Evolutionary conservation across 202 grass and related monocot species (phyloP).

Genomic region (Cymbopogon flexuosus): DNA sequence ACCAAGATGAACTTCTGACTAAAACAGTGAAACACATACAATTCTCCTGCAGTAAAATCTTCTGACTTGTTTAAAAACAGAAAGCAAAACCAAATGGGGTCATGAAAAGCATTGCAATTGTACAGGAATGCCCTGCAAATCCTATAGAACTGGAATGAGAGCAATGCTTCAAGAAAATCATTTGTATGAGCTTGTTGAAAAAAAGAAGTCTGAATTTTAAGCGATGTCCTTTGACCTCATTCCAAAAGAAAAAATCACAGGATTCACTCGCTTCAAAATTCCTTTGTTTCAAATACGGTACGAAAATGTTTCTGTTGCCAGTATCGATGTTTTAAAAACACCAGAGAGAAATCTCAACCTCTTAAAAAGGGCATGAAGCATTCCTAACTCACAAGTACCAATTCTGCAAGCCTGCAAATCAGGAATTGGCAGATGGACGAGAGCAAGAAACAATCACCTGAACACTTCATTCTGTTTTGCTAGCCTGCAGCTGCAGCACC

Average conservation of each 20-base stretch:
- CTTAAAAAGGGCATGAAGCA: not conserved
- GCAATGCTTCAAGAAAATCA: not conserved
- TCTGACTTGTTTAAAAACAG: not conserved
- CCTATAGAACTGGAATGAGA: not conserved
- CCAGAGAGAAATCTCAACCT: not conserved
- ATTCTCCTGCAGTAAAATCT: not conserved
- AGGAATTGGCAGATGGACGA: not conserved
- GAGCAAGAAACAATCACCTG: not conserved
- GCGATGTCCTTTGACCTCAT: not conserved
- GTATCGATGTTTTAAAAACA: not conserved
- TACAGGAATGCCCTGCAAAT: not conserved
- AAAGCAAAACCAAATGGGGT: not conserved
- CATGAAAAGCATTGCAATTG: not conserved
- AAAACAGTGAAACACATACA: not conserved
- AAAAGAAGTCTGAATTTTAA: not conserved
- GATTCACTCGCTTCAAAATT: not conserved
- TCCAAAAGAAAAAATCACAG: not conserved
- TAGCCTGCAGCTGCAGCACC: not conserved
- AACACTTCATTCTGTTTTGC: not conserved
- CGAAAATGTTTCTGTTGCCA: not conserved
- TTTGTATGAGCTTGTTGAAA: not conserved
- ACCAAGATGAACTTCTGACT: not conserved
- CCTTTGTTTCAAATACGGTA: not conserved
- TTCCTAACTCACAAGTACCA: not conserved
- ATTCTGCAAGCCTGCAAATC: constrained; percentile 15